Evolutionary conservation across 768 basidiomycete genomes (phyloP), one percentile per base, ranked within the genome.

Genomic region (Tulasnella calospora): DNA sequence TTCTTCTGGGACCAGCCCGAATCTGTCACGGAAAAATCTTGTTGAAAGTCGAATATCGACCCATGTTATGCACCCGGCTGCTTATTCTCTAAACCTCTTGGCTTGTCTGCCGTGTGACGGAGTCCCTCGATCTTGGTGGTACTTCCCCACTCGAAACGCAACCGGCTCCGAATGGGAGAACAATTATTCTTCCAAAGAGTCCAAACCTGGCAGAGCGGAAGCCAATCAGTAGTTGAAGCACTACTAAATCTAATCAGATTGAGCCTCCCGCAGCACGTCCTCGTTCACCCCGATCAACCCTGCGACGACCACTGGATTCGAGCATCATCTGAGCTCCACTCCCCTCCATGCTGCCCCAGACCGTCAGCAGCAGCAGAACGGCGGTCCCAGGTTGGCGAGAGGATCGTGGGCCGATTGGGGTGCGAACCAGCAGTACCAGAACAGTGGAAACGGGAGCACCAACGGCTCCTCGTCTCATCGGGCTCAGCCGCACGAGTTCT

Each of bases 161-260:
- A 51, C 51, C 61, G 30, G 61, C 12, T 15, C 61, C 61, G 61
- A 55, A 33, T 67, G 61, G 61, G 15, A 30, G 3, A 67, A 35
- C 61, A 7, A 27, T 35, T 67, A 15, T 35, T 67, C 61, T 30
- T 15, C 27, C 2, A n/a, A n/a, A n/a, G n/a, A n/a, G n/a, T n/a
- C n/a, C n/a, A 27, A 6, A 33, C 3, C 13, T 44, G 44, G 44
- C 44, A 17, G 44, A 44, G 33, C 61, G 30, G 61, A 67, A 51
- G 61, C 61, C 61, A 30, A 67, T 67, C 35, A 67, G 61, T 67
- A 67, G 61, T 67, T 67, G 5, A 6, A 3, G 6, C 17, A 67
- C 61, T 33, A 67, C 61, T 67, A 67, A 67, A 51, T 67, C 61
- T 67, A 67, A 67, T 67, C 61, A 67, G 61, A 67, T 67, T 67